Base-by-base conservation (phyloP, 2,329 filamentous ascomycete genomes). In the Talaromyces sp. region DNA sequence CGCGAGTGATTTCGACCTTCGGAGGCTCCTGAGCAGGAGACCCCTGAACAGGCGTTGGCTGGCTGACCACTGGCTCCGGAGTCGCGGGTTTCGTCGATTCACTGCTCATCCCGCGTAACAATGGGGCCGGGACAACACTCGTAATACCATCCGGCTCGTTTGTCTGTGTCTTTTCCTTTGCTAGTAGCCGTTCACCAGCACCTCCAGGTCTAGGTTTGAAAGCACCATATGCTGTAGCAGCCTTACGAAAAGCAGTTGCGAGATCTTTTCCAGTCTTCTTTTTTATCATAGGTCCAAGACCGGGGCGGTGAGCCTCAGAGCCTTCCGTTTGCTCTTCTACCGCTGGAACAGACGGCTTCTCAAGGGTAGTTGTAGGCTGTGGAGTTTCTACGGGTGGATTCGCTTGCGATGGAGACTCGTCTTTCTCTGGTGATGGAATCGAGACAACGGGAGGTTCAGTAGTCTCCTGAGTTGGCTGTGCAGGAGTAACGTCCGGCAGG, bases 201-300 rank as follows among this genome's bases (percentile, higher is more conserved):
- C 93, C 94, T 65, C 94, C 94, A 39, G 89, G 89, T 65, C 94
- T 87, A 22, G 94, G 94, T 73, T 94, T 96, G 80, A 98, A 98
- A 19, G 86, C 85, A 63, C 89, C 89, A 68, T 79, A 76, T 27
- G 90, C 87, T 63, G 84, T 87, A 0, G 92, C 92, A 27, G 92
- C 92, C 76, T 92, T 96, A 79, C 91, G 90, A 67, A 97, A 86
- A 6, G 86, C 85, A 41, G 86, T 89, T 22, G 91, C 91, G 71
- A 95, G 83, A 64, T 95, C 76, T n/a, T 83, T 85, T 68, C 85
- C 88, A 1, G 88, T 89, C 73, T 91, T 92, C 68, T 89, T 87
- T 77, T 92, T 94, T 71, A 97, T 90, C 93, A 97, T 97, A 1
- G 93, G 92, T 0, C 92, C 92, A 7, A 96, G 84, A 0, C 92